Evolutionary conservation across 106 monocot genomes (phyloP), one percentile per base, ranked within the genome.

Genomic region (Dendrobium nobile): DNA sequence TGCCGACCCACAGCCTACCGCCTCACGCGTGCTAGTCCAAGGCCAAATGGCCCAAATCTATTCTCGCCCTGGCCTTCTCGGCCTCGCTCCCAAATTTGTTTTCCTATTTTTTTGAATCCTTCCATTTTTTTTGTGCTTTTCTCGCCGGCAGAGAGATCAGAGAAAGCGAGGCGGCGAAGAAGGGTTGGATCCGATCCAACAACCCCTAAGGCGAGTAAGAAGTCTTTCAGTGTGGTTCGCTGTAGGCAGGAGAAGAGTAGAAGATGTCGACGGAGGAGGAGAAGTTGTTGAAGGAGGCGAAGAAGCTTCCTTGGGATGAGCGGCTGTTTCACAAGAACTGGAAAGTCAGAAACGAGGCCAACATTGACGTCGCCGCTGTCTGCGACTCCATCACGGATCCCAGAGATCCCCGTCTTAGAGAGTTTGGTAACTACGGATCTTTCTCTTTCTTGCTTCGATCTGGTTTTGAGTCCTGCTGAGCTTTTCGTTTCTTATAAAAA

Each of bases 241-340:
- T 56, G 74, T 56, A 20, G 31, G 2, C 20, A 67, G 75, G 54
- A 31, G 67, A 20, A 68, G 77, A 22, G 54, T 41, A 22, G 67
- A 37, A 59, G 22, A 99, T 99, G 99, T 84, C 99, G 85, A 95
- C 99, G 75, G 99, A 99, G 91, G 95, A 99, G 42, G 99, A 99
- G 85, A 99, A 92, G 90, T 75, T 99, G 67, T 78, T 99, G 75
- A 99, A 99, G 84, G 99, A 99, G 90, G 95, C 99, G 80, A 99
- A 95, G 88, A 99, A 99, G 88, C 89, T 95, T 9, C 99, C 99
- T 28, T 99, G 99, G 99, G 99, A 99, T 19, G 99, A 99, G 78
- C 85, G 99, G 55, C 83, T 99, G 26, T 85, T 90, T 17, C 99
- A 99, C 77, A 99, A 99, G 85, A 99, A 95, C 87, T 99, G 99